These are phyloP conservation scores for Cyphellophora attinorum DNA, from an alignment of 2,329 filamentous ascomycete genomes.

Conservation along the genomic window DNA sequence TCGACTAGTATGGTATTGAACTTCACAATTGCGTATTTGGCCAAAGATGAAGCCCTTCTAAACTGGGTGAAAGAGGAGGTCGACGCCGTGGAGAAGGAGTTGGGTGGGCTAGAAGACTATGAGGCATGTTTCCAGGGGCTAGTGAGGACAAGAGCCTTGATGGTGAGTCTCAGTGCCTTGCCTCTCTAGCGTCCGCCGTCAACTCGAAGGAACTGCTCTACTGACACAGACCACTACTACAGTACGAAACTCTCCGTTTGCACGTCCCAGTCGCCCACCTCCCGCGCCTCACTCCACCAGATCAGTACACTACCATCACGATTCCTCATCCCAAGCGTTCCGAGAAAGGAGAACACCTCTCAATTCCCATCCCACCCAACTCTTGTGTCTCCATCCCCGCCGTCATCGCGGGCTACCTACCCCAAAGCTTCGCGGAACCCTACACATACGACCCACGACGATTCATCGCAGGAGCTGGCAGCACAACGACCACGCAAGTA, in stretches of 20 bases:
- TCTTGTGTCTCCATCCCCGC: slow-evolving; percentile 19
- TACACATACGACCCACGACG: slow-evolving; percentile 21
- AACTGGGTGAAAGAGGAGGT: slow-evolving; percentile 37
- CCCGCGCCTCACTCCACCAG: slow-evolving; percentile 11
- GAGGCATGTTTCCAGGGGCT: too few relatives aligned
- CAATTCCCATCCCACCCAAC: slow-evolving; percentile 15
- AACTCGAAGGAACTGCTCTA: background rate
- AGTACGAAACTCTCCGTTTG: slow-evolving; percentile 21
- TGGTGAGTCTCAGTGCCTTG: too few relatives aligned
- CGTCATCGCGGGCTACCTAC: slow-evolving; percentile 19
- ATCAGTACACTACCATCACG: background rate
- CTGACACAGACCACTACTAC: background rate
- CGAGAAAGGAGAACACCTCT: slow-evolving; percentile 6
- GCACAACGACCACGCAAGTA: too few relatives aligned
- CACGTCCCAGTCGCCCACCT: slow-evolving; percentile 16
- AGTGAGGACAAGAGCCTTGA: too few relatives aligned
- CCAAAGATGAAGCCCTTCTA: slow-evolving; percentile 35
- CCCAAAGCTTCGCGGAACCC: slow-evolving; percentile 18
- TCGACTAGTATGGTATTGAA: slow-evolving; percentile 38
- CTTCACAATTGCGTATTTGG: slow-evolving; percentile 35
- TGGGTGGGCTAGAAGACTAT: too few relatives aligned
- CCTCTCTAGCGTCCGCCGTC: background rate
- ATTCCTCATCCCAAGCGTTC: background rate
- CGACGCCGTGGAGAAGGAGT: slow-evolving; percentile 7
- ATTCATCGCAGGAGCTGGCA: too few relatives aligned